Conservation (phyloP, 306 rosid species). For the Vigna angularis region DNA sequence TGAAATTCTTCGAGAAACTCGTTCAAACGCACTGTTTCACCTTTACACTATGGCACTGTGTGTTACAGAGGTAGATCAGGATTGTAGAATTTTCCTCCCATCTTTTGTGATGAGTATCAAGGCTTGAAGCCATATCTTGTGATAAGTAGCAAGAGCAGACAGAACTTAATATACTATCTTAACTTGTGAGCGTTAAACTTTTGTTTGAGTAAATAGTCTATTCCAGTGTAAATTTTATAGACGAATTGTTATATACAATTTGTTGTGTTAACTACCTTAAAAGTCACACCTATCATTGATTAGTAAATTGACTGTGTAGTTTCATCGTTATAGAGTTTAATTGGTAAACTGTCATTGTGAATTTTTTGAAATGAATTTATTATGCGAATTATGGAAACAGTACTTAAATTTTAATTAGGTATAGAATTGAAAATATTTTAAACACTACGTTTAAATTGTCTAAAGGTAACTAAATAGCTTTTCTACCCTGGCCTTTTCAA, state of each 20-base stretch:
- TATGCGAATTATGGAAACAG: not conserved
- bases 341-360: no score
- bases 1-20: no score
- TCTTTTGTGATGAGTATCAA: not conserved
- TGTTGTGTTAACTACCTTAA: not conserved
- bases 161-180: not conserved
- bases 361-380: no score
- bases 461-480: not conserved
- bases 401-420: not conserved
- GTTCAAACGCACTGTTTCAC: no score
- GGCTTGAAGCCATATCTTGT: not conserved
- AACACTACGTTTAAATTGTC: not conserved
- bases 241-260: not conserved
- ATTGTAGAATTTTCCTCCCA: slow-evolving; percentile 10
- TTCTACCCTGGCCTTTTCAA: not conserved
- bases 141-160: not conserved
- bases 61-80: not conserved
- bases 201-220: not conserved
- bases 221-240: no score
- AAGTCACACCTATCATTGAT: not conserved
- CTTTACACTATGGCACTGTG: not conserved
- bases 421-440: not conserved
- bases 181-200: not conserved
- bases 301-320: no score
- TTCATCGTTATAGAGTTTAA: no score